Percentiles rank a stretch among this genome's conserved stretches.
phyloP scores from a whole-genome alignment of 805 yeast species.

The Saccharomyces mikatae region DNA sequence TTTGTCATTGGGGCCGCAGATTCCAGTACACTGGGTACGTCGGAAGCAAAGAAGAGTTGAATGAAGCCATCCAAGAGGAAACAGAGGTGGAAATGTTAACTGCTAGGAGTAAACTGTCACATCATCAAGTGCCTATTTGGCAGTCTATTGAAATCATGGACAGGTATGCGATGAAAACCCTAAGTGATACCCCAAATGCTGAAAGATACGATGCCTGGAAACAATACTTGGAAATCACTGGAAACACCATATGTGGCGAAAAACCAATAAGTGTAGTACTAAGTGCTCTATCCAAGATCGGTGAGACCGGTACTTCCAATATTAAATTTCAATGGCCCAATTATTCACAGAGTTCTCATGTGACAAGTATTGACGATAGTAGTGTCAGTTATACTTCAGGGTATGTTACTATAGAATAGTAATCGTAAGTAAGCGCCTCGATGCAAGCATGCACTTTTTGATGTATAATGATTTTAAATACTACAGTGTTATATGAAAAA shows the following conservation, averaged over 20 bases:
- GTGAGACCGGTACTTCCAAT: slow-evolving; percentile 6
- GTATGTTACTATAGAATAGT: slow-evolving; percentile 33
- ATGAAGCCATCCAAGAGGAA: slow-evolving; percentile 28
- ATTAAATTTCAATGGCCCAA: slow-evolving; percentile 61
- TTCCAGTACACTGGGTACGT: slow-evolving; percentile 54
- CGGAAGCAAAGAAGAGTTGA: slow-evolving; percentile 18
- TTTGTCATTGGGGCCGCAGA: slow-evolving; percentile 87
- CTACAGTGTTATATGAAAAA: neutral
- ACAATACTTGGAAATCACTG: slow-evolving; percentile 58
- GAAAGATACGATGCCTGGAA: slow-evolving; percentile 58
- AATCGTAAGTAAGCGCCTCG: neutral
- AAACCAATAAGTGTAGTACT: slow-evolving; percentile 67
- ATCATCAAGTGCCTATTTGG: slow-evolving; percentile 44
- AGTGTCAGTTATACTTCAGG: slow-evolving; percentile 93
- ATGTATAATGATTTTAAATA: neutral
- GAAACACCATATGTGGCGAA: slow-evolving; percentile 91
- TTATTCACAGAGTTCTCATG: slow-evolving; percentile 69
- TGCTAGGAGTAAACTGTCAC: slow-evolving; percentile 22
- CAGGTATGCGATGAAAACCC: slow-evolving; percentile 54
- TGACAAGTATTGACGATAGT: slow-evolving; percentile 42
- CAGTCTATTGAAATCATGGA: slow-evolving; percentile 71
- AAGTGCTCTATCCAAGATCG: slow-evolving; percentile 32
- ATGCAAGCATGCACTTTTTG: neutral
- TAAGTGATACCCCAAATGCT: slow-evolving; percentile 32
- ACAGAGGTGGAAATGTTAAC: slow-evolving; percentile 27